Evolutionary conservation across 2,329 filamentous ascomycete species (phyloP), one percentile per base, ranked within the genome.

Genomic region (Trichoderma aggressivum): DNA sequence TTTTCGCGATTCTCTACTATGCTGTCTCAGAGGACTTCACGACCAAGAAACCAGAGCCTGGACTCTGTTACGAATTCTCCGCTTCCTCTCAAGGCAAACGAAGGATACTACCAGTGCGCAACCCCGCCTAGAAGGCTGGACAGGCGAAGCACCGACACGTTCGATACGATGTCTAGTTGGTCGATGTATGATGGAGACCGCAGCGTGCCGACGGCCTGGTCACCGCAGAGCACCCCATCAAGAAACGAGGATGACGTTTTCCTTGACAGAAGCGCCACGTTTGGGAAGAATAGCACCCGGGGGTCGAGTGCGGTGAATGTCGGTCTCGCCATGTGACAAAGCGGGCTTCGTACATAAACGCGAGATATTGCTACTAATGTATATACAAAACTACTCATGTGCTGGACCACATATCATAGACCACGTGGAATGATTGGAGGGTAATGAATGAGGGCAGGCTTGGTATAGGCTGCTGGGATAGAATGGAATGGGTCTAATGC

Each of bases 1-100:
- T 90, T 91, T 76, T 88, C 88, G 11, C 84, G 85, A 18, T 86
- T 90, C 10, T 90, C 88, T 3, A 85, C 79, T 74, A 90, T 88
- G 88, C 81, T 90, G 30, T 88, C 86, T 74, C 82, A 85, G 58
- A 78, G 80, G 21, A 75, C 81, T 43, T 75, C 79, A 59, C 77
- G 82, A 70, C 78, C 79, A 67, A 78, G 77, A 21, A 81, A 83
- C 64, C 78, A 83, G 64, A 84, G 82, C 70, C 75, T 85, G 34
- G 84, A 87, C 72, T 85, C 84, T 3, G 79, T 89, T 30, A 90
- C 87, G 60, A 90, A 89, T 74, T 79, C 79, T 5, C 88, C 88
- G 2, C 84, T 80, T 53, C 86, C 87, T 11, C 78, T 89, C 56
- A 86, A 81, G 55, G 81, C 79, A 28, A 79, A 78, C 11, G 86